Evolutionary conservation across 1,284 basidiomycete species (phyloP).

Genomic region (Cerioporus squamosus): DNA sequence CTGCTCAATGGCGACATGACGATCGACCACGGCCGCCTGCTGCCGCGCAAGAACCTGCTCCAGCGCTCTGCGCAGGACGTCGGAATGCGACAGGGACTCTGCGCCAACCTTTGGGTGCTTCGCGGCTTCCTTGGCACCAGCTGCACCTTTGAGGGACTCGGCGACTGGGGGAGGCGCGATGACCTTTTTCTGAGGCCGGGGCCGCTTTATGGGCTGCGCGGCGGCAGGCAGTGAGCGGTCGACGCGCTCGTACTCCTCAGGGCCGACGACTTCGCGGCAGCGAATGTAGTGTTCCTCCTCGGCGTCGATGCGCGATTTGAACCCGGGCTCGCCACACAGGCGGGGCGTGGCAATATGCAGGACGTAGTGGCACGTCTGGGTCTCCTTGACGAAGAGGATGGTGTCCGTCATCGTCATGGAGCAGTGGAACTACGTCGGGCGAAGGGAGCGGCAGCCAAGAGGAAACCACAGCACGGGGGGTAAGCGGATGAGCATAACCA

Average conservation of each 20-base stretch:
- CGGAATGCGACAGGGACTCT: constrained; percentile 19
- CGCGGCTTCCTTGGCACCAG: constrained; percentile 6
- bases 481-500: neutral
- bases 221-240: constrained; percentile 48
- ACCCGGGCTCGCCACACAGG: constrained; percentile 89
- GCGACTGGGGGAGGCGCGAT: constrained; percentile 42
- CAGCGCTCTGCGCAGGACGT: constrained; percentile 37
- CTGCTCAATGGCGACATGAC: constrained; percentile 44
- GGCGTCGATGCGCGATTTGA: constrained; percentile 73
- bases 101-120: neutral
- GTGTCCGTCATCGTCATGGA: constrained; percentile 87
- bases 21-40: constrained; percentile 36
- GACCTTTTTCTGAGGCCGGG: constrained; percentile 49
- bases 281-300: constrained; percentile 71
- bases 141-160: constrained; percentile 7
- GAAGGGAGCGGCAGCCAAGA: neutral
- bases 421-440: constrained; percentile 80
- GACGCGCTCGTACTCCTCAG: constrained; percentile 33
- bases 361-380: constrained; percentile 89
- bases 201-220: constrained; percentile 58
- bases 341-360: constrained; percentile 92
- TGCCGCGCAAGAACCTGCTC: constrained; percentile 43
- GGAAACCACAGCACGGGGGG: neutral
- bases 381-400: constrained; percentile 90
- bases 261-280: constrained; percentile 72